These are phyloP conservation scores for Cordyceps tenuipes DNA, from an alignment of 2,329 filamentous ascomycete species.

Conservation along the genomic window DNA sequence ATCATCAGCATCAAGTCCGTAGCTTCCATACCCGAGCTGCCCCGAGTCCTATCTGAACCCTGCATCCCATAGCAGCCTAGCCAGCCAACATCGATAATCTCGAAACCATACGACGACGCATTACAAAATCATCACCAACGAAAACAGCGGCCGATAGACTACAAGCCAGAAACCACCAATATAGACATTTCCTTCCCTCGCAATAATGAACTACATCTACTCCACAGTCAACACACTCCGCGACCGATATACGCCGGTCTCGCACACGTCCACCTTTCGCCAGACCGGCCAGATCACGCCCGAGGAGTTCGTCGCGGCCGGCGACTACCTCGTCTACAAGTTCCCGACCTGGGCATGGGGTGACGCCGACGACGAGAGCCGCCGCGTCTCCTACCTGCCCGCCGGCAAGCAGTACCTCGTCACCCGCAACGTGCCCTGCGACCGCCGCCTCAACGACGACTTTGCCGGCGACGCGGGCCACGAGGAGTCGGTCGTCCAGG, in stretches of 20 bases:
- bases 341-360: constrained; percentile 98
- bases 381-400: constrained; percentile 74
- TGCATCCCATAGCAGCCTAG: neutral
- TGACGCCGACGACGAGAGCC: constrained; percentile 71
- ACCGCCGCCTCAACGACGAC: constrained; percentile 83
- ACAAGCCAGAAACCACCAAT: neutral
- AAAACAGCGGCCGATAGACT: neutral
- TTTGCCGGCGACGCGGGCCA: constrained; percentile 83
- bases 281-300: constrained; percentile 92
- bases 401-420: constrained; percentile 90
- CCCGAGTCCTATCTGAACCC: neutral
- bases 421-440: constrained; percentile 88
- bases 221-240: constrained; percentile 87
- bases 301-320: constrained; percentile 90
- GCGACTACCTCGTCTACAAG: constrained; percentile 97
- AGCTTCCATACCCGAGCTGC: neutral
- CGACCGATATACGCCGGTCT: constrained; percentile 83
- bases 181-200: constrained; percentile 19
- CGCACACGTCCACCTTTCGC: constrained; percentile 87
- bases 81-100: neutral
- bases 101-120: neutral
- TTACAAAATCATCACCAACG: neutral
- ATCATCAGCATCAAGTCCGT: neutral
- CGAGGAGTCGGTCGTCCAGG: constrained; percentile 78
- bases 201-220: constrained; percentile 80